Conservation (phyloP, 192 early-diverging fungal species). For the Chytriomyces hyalinus region DNA sequence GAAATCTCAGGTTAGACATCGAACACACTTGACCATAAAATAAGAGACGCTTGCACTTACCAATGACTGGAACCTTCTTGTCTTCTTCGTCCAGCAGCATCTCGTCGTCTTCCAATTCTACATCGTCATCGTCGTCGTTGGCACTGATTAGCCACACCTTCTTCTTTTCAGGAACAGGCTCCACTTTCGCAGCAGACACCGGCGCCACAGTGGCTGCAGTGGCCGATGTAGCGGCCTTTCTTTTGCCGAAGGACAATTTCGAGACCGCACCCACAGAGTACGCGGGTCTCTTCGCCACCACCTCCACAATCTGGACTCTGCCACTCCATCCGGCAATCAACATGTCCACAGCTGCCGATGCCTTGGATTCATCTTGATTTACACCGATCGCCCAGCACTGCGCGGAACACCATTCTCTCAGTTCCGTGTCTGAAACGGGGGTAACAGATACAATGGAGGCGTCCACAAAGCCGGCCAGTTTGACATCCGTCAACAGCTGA, state of each 20-base stretch:
- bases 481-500: slow-evolving; percentile 71
- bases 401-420: slow-evolving; percentile 34
- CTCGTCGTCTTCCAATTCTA: slow-evolving; percentile 80
- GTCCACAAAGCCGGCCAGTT: slow-evolving; percentile 87
- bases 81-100: slow-evolving; percentile 68
- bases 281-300: slow-evolving; percentile 70
- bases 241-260: slow-evolving; percentile 80
- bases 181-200: slow-evolving; percentile 30
- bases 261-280: slow-evolving; percentile 87
- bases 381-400: slow-evolving; percentile 61
- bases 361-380: slow-evolving; percentile 48
- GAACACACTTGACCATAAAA: not conserved
- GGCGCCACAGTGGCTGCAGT: not conserved
- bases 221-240: slow-evolving; percentile 47
- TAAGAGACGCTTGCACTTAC: slow-evolving; percentile 39
- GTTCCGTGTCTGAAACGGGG: slow-evolving; percentile 51
- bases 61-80: slow-evolving; percentile 53
- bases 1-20: not conserved
- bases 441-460: slow-evolving; percentile 39
- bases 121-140: slow-evolving; percentile 75
- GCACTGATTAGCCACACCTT: slow-evolving; percentile 77
- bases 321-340: slow-evolving; percentile 50
- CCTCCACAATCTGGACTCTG: slow-evolving; percentile 54
- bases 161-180: slow-evolving; percentile 32
- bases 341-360: slow-evolving; percentile 49